A percentile compares a stretch with the other conserved stretches of the same genome.
Evolutionary conservation across 352 stramenopile species (phyloP).

Genomic region (Globisporangium alternatum): DNA sequence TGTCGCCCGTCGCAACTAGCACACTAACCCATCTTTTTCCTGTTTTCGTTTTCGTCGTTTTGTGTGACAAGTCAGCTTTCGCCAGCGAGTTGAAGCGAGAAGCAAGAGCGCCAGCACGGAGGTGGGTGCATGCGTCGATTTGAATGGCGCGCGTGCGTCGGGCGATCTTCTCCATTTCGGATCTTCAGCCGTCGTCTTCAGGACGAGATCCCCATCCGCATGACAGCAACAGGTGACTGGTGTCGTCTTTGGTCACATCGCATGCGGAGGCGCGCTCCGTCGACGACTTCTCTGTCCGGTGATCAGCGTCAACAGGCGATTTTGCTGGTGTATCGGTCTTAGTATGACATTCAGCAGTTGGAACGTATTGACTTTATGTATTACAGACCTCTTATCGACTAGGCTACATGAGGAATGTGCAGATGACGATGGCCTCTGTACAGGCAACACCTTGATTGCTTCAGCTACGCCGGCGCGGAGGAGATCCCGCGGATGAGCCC

Average conservation of each 20-base stretch:
- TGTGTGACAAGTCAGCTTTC: conserved; percentile 4
- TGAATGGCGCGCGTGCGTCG: background rate
- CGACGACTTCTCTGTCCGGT: too few species aligned
- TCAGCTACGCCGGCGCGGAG: conserved; percentile 24
- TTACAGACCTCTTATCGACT: too few species aligned
- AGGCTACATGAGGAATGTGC: too few species aligned
- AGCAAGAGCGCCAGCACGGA: background rate
- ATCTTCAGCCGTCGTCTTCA: background rate
- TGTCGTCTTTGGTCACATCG: too few species aligned
- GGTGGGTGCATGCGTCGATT: background rate
- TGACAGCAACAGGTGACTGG: too few species aligned
- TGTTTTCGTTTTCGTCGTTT: conserved; percentile 13
- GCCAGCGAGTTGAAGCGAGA: background rate
- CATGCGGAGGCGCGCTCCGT: too few species aligned
- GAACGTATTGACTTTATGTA: too few species aligned
- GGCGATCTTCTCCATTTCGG: background rate
- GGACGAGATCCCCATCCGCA: too few species aligned
- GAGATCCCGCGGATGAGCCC: conserved; percentile 74
- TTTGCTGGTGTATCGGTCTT: too few species aligned
- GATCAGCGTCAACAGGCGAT: too few species aligned
- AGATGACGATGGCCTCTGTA: background rate
- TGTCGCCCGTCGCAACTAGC: background rate
- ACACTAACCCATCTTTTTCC: conserved; percentile 1
- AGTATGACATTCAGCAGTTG: too few species aligned
- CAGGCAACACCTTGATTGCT: background rate